Percentiles rank a stretch among this genome's conserved stretches.
These are phyloP conservation scores for Ogataea hybrid DNA, from an alignment of 1,139 yeast genomes.

Conservation along the genomic window DNA sequence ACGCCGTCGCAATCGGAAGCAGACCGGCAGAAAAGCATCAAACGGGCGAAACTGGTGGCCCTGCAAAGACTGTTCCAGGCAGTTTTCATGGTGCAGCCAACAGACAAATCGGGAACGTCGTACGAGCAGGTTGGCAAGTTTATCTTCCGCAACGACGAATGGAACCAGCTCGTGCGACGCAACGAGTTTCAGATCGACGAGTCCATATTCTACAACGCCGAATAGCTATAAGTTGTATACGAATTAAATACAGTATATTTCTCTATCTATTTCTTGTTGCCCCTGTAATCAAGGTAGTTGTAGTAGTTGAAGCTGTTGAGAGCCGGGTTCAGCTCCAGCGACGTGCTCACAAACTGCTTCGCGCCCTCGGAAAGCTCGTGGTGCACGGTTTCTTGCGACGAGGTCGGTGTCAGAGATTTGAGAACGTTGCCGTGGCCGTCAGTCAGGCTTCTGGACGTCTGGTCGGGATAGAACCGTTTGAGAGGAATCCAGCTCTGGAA, in stretches of 20 bases:
- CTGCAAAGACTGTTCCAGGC: conserved; percentile 38
- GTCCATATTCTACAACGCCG: conserved; percentile 25
- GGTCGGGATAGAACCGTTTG: conserved; percentile 34
- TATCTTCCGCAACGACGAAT: conserved; percentile 33
- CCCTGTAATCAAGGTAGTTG: conserved; percentile 24
- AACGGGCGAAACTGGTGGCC: conserved; percentile 35
- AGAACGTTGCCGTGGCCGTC: conserved; percentile 25
- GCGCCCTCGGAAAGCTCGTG: conserved; percentile 28
- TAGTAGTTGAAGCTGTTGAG: conserved; percentile 28
- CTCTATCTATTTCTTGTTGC: conserved; percentile 14
- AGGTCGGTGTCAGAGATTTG: conserved; percentile 23
- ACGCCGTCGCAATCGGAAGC: conserved; percentile 48
- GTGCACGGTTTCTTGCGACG: conserved; percentile 22
- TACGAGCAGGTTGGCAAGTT: conserved; percentile 34
- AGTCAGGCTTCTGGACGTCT: conserved; percentile 21
- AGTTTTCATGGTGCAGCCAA: conserved; percentile 31
- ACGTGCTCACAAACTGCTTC: conserved; percentile 28
- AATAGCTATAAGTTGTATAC: conserved; percentile 21
- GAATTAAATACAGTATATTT: background rate
- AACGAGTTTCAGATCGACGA: conserved; percentile 29
- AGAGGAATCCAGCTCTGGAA: conserved; percentile 63
- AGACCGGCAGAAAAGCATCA: conserved; percentile 34
- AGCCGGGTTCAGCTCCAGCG: conserved; percentile 31
- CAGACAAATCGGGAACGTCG: conserved; percentile 32
- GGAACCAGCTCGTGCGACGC: conserved; percentile 29